Conservation (phyloP, 139 green algal species). For the Chlamydomonas applanata region DNA sequence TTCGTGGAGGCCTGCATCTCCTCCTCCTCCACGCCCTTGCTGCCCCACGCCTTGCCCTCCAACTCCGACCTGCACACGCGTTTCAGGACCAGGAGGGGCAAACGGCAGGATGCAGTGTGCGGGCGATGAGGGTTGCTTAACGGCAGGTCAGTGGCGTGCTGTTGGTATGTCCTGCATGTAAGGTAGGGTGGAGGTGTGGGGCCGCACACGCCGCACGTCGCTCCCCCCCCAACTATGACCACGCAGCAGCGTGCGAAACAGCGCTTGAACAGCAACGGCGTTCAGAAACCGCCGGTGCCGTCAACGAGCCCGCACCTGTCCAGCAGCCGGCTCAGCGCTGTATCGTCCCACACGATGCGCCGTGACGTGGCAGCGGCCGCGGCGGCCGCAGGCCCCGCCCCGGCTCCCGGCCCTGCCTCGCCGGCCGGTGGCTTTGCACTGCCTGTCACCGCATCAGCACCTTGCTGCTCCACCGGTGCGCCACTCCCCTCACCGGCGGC, state of each 20-base stretch:
- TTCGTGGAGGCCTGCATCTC: neutral
- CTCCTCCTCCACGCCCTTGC: slow-evolving; percentile 17
- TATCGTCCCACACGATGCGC: slow-evolving; percentile 76
- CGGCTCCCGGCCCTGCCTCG: neutral
- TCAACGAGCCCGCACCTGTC: slow-evolving; percentile 45
- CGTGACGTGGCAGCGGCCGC: slow-evolving; percentile 6
- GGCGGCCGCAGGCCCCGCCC: neutral
- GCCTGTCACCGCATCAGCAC: too few relatives aligned
- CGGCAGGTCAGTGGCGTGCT: too few relatives aligned
- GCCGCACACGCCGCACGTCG: too few relatives aligned
- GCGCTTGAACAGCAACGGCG: too few relatives aligned
- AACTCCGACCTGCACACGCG: neutral
- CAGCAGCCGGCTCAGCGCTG: slow-evolving; percentile 68
- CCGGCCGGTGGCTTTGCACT: too few relatives aligned
- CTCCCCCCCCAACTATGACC: too few relatives aligned
- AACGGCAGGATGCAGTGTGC: neutral
- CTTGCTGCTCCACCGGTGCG: too few relatives aligned
- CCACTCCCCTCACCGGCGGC: neutral
- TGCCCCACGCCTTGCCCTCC: neutral
- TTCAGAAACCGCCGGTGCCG: too few relatives aligned
- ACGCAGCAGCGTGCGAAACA: too few relatives aligned
- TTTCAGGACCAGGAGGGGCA: neutral
- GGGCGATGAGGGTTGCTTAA: too few relatives aligned
- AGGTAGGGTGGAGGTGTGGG: too few relatives aligned
- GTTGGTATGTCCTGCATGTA: too few relatives aligned